Base-by-base conservation (phyloP, 495 filamentous ascomycete genomes). In the Amniculicola lignicola region DNA sequence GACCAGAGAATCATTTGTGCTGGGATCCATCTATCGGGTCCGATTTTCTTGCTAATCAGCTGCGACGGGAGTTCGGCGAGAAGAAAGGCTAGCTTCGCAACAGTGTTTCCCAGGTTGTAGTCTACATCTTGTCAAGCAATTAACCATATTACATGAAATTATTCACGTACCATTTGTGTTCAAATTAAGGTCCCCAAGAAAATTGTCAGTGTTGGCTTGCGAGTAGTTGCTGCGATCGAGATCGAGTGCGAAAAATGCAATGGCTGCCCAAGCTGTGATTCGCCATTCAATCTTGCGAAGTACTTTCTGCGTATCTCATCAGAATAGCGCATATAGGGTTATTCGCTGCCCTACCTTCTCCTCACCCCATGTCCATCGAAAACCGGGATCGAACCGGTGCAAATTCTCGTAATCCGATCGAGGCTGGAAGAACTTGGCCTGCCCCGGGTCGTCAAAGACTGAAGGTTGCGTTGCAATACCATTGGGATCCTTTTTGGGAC, bases 31-130 rank as follows among this genome's bases (percentile, higher is more conserved):
- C 51, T 43, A 25, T 61, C 58, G 12, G 44, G 43, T 3, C 53
- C 58, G 18, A 61, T 28, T 27, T 45, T 41, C 37, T 61, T 61
- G 2, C 16, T 27, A 9, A 61, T 25, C n/a, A 61, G 15, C 37
- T 61, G 58, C 5, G 52, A 57, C 5, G 58, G 58, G 2, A 61
- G 35, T 38, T 61, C 58, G 3, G 58, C 58, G 1, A 56, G 22
- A 1, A 61, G 45, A 45, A 61, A 61, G 16, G 51, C n/a, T 11
- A 50, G 3, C 5, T 37, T 21, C 14, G 39, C 49, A 2, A 61
- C 19, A 2, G 44, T 51, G 15, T 39, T 39, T 1, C 57, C 57
- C 2, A 38, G 33, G 33, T 54, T 60, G 31, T 54, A 60, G 19
- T 60, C 48, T 54, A 23, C 16, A 41, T 9, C 15, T 45, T 50